These are phyloP conservation scores for Alternaria viburni DNA, from an alignment of 2,329 filamentous ascomycete genomes.

Conservation along the genomic window DNA sequence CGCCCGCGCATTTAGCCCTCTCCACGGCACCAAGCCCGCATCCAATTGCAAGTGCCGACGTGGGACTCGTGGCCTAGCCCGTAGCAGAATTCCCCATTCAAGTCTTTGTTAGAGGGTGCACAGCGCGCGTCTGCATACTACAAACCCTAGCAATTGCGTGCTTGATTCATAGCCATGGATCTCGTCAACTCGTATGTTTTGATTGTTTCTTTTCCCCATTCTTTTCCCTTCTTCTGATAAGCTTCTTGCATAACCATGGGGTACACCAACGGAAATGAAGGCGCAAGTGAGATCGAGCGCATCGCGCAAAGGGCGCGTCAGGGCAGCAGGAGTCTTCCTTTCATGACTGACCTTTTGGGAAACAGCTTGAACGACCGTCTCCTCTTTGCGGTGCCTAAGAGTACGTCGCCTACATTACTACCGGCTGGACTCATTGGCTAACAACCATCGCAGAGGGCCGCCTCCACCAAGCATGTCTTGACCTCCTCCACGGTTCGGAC, in stretches of 20 bases:
- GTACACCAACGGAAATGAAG: constrained; percentile 12
- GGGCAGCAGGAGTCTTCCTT: constrained; percentile 44
- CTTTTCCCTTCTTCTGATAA: constrained; percentile 2
- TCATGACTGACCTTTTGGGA: constrained; percentile 48
- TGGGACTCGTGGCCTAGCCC: constrained; percentile 27
- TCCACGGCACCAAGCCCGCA: constrained; percentile 13
- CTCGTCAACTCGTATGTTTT: constrained; percentile 50
- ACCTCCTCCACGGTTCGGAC: constrained; percentile 90
- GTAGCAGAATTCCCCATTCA: constrained; percentile 21
- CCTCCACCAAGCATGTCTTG: constrained; percentile 83
- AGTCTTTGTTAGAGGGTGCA: constrained; percentile 11
- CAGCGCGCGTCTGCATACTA: constrained; percentile 21
- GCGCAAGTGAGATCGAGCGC: constrained; percentile 27
- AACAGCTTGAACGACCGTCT: constrained; percentile 86
- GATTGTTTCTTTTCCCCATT: constrained; percentile 8
- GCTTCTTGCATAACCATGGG: constrained; percentile 27
- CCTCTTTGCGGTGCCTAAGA: constrained; percentile 98
- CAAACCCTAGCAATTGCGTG: constrained; percentile 31
- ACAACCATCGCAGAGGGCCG: constrained; percentile 74
- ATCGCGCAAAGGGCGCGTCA: constrained; percentile 33
- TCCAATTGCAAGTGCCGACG: constrained; percentile 35
- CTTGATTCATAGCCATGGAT: constrained; percentile 46
- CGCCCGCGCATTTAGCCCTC: constrained; percentile 17
- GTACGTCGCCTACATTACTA: constrained; percentile 60
- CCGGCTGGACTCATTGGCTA: not conserved